Base-by-base conservation (phyloP, 108 stramenopile genomes). In the Epithemia pelagica region DNA sequence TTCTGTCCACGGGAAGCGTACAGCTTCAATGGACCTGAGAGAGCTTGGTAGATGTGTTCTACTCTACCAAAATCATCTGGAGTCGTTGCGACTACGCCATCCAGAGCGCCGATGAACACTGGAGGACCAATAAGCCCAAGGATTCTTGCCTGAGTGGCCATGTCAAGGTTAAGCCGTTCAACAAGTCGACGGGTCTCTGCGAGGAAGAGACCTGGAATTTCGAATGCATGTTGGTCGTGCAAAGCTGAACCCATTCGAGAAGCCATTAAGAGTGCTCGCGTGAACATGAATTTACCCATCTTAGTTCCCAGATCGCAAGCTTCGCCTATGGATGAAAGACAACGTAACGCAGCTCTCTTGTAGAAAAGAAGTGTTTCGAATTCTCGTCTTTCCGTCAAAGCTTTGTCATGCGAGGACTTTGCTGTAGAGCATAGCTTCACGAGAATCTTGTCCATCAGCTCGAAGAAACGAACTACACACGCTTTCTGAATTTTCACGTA, bases 231-330 rank as follows among this genome's bases (percentile, higher is more conserved):
- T 5, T 46, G 5, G 37, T 46, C 37, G 15, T 46, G 10, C 15
- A 15, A 10, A 5, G 37, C 15, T 46, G 37, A 46, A 5, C 37
- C 5, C 37, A 46, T 46, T 46, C 15, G 37, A 5, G 60, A 61
- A 61, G 51, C 28, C 53, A 7, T 58, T n/a, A 27, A 58, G 21
- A 30, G 7, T 1, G 61, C 2, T 8, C 2, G 28, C 22, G 18
- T 29, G 32, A 69, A 62, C 5, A 62, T 25, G 31, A 26, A 54
- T 52, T 27, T 61, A 15, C 58, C 52, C 26, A 21, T 27, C 8
- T 58, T 21, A 26, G 56, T 27, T n/a, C 56, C 56, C 8, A 27
- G 21, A 58, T 58, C 37, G 37, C 37, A 46, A 46, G 37, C 37
- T 46, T 46, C 37, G 37, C 37, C 5, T 15, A 46, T 46, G 15